A percentile compares a stretch with the other conserved stretches of the same genome.
Evolutionary conservation across 1,284 basidiomycete species (phyloP).

Genomic region (Microbotryum intermedium): DNA sequence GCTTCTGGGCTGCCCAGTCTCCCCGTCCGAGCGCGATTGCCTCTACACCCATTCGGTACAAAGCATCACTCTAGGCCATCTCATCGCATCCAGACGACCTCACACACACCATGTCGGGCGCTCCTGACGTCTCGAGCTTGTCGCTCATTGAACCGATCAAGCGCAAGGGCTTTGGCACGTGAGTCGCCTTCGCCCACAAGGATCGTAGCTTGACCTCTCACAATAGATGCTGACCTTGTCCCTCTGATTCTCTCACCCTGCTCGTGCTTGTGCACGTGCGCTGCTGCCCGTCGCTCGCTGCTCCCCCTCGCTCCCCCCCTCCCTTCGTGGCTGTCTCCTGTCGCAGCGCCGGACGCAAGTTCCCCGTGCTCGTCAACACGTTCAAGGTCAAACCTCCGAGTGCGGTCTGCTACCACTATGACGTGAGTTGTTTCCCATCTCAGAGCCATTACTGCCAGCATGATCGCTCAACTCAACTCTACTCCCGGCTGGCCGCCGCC

Average conservation of each 20-base stretch:
- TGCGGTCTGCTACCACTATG: constrained; percentile 6
- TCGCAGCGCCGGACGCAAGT: neutral
- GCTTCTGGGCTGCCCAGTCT: too few relatives aligned
- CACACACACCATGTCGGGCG: too few relatives aligned
- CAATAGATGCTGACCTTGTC: too few relatives aligned
- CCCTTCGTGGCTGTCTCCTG: neutral
- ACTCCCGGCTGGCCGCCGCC: too few relatives aligned
- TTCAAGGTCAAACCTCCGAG: constrained; percentile 4
- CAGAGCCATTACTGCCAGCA: neutral
- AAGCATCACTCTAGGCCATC: too few relatives aligned
- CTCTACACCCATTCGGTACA: too few relatives aligned
- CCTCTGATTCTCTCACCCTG: too few relatives aligned
- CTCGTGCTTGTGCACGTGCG: neutral
- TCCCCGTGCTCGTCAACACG: constrained; percentile 8
- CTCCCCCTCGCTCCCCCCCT: neutral
- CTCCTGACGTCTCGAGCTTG: too few relatives aligned
- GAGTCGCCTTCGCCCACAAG: neutral
- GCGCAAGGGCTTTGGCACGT: constrained; percentile 7
- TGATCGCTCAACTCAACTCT: neutral
- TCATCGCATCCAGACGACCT: too few relatives aligned
- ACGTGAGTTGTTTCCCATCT: neutral
- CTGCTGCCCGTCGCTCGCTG: neutral
- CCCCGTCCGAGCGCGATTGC: too few relatives aligned
- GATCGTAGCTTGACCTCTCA: too few relatives aligned
- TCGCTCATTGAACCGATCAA: neutral